Conservation (phyloP, 352 stramenopile species). For the Globisporangium megalacanthum region DNA sequence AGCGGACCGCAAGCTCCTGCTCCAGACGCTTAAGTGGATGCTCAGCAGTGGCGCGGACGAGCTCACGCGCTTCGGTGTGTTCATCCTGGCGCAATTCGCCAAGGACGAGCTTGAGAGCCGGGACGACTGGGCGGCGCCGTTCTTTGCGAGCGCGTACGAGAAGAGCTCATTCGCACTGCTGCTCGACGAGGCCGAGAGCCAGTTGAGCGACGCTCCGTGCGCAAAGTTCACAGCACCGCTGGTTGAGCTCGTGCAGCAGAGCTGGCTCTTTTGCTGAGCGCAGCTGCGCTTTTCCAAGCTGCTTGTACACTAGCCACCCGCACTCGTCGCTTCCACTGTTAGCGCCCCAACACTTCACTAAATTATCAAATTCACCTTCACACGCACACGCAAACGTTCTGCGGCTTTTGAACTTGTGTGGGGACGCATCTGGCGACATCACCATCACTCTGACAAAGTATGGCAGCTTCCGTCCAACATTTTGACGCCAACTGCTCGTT, state of each 20-base stretch:
- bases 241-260: slow-evolving; percentile 52
- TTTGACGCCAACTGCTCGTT: no score
- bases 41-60: slow-evolving; percentile 36
- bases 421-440: neutral
- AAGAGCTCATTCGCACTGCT: slow-evolving; percentile 53
- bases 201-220: slow-evolving; percentile 21
- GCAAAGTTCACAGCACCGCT: slow-evolving; percentile 45
- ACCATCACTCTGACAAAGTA: neutral
- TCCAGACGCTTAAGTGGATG: slow-evolving; percentile 62
- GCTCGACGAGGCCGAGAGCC: slow-evolving; percentile 30
- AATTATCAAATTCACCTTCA: neutral
- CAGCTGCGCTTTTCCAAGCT: neutral
- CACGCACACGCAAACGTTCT: neutral
- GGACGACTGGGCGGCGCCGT: slow-evolving; percentile 10
- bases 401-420: neutral
- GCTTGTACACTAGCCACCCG: neutral
- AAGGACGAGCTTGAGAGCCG: slow-evolving; percentile 22
- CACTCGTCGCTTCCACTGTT: no score
- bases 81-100: slow-evolving; percentile 57
- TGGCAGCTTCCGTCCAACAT: neutral
- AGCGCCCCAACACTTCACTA: neutral
- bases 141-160: slow-evolving; percentile 56
- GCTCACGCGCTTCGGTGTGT: slow-evolving; percentile 52
- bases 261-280: slow-evolving; percentile 43
- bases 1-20: slow-evolving; percentile 29